Base-by-base conservation (phyloP, 768 basidiomycete species). In the Hemileccinum impolitum region DNA sequence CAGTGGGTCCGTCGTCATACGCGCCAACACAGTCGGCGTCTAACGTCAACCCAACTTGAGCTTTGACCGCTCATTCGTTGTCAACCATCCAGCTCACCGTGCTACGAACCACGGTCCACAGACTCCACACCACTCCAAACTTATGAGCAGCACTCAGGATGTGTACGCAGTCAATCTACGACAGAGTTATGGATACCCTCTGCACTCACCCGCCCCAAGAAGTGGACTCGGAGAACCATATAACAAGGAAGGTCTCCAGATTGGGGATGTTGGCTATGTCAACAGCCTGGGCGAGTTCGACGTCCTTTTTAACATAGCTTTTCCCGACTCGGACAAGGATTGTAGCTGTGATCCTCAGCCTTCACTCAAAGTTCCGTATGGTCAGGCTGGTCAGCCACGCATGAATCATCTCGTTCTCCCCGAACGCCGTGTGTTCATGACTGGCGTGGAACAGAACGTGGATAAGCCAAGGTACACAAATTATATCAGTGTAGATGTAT, bases 211-310 rank as follows among this genome's bases (percentile, higher is more conserved):
- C 6, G 55, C 59, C 13, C 61, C 63, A 3, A 49, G 62, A 17
- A 32, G 35, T n/a, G 30, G 32, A 8, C 55, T 67, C 9, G 60
- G 60, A 18, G 23, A 47, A 15, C 45, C 52, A 1, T 64, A 70
- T 18, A 52, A 46, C 17, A 32, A 23, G n/a, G 41, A 53, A 9
- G 69, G 70, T 0, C 47, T 67, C 17, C 60, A 48, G 34, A 66
- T 72, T 17, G 70, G 70, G 1, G 70, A 72, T 51, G 65, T 72
- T 10, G 67, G 67, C 12, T 54, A 66, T 19, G 35, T 72, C 13
- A 58, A 60, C 6, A 50, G 53, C 1, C 38, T 55, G 32, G 70
- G 70, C 21, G 35, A 17, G 32, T 57, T 72, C 31, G 51, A 57
- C 28, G 63, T 64, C 48, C 55, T 70, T 1, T 71, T 70, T 54